Base-by-base conservation (phyloP, 805 yeast species). In the Vanderwaltozyma yarrowii region DNA sequence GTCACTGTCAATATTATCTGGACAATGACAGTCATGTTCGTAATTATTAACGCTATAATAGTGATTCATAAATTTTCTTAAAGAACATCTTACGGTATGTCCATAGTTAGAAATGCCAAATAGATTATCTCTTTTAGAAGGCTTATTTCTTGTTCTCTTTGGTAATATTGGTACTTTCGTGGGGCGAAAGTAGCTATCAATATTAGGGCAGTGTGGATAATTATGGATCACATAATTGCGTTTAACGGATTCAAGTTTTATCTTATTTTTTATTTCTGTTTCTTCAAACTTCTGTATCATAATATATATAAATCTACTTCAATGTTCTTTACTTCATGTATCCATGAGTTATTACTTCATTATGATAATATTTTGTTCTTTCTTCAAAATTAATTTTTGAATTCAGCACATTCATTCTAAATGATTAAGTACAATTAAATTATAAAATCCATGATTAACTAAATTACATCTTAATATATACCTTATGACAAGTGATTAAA, bases 21-120 rank as follows among this genome's bases (percentile, higher is more conserved):
- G 9, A 21, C 23, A 14, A 16, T 6, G 18, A 14, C 38, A 35
- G 7, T 12, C 13, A 16, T 30, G 33, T 12, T 20, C 15, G 13
- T n/a, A 24, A 16, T 9, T 5, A 9, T 26, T n/a, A 14, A 15
- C 25, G 4, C 20, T 28, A 14, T 36, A 36, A 15, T 30, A 36
- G n/a, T 36, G 34, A 8, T 30, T 18, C 34, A 36, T 30, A 23
- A 25, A 36, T 10, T 36, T 33, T 21, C 3, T 14, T 30, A 36
- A 17, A 4, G 34, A 28, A 15, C 38, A 36, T 30, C 30, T 36
- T 25, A 36, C 33, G 3, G 20, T 30, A 12, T 30, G 16, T 6
- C 12, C 15, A 18, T 21, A 9, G 23, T 7, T 6, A 7, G 23
- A 21, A 21, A 6, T 21, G 9, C 23, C 6, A 21, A 21, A 21